Base-by-base conservation (phyloP, 2,329 filamentous ascomycete genomes). In the Colletotrichum sublineola region DNA sequence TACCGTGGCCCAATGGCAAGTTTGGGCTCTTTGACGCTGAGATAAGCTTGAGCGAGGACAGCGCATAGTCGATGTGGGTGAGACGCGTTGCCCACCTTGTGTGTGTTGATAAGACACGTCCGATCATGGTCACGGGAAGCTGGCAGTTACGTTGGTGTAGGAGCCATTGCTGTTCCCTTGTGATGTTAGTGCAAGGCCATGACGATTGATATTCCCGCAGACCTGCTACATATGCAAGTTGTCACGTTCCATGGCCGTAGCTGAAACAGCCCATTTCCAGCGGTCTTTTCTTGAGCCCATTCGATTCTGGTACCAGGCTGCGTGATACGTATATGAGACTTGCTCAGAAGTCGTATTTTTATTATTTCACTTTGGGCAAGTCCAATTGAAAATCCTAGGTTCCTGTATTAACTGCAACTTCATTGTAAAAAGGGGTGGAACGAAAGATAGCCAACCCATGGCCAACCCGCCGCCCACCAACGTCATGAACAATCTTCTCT, bases 1-100 rank as follows among this genome's bases (percentile, higher is more conserved):
- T 56, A 29, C 53, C 58, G 60, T 64, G 60, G 66, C 53, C 60
- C 66, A 69, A 72, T 64, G 36, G 33, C 20, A 33, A 24, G 1
- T 5, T 20, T 29, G 6, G 9, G 14, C 44, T 29, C 40, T 24
- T 56, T 55, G 52, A 64, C 60, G 60, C 46, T 72, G 60, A 64
- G 58, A 72, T 69, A 56, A 72, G 65, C 65, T 42, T 15, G 31
- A 8, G 15, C 31, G 11, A 29, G 15, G 46, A 63, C 53, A 60
- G 8, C 66, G 18, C 46, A 68, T 18, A n/a, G 18, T 9, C 31
- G 24, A 18, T n/a, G 36, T 1, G 5, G 42, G 38, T 36, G 31
- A n/a, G 18, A 6, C 15, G 9, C 15, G 14, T 20, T 48, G 33
- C 50, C 24, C 33, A 5, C 20, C 3, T n/a, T 29, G 31, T 48